Evolutionary conservation across 345 rosid genomes (phyloP).

Genomic region (Hypericum androsaemum): DNA sequence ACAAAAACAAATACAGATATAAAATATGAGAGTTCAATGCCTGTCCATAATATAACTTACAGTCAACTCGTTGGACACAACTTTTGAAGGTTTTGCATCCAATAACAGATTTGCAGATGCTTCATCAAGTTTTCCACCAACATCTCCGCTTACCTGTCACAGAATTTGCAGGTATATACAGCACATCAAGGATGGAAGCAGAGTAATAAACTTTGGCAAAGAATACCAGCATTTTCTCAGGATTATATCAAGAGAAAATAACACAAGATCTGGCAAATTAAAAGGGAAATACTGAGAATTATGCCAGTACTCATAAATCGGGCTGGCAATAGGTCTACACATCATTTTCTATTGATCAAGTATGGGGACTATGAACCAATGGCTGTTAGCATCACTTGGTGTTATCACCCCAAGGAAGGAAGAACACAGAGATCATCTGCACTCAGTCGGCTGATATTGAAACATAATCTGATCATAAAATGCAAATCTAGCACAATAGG

Average conservation of each 20-base stretch:
- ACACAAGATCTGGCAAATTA: neutral
- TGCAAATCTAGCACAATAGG: no score
- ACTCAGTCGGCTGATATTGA: no score
- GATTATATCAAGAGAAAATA: neutral
- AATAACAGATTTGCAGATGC: constrained; percentile 79
- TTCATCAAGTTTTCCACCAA: constrained; percentile 86
- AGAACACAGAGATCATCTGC: no score
- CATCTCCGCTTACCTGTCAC: constrained; percentile 58
- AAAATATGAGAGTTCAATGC: constrained; percentile 6
- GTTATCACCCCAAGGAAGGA: no score
- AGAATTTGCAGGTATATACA: constrained; percentile 20
- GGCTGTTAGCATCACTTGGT: no score
- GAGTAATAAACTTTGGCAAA: neutral
- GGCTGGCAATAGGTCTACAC: no score
- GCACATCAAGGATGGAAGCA: neutral
- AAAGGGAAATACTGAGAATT: neutral
- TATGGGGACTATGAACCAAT: no score
- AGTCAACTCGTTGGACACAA: constrained; percentile 74
- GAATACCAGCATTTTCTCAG: neutral
- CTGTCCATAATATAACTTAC: constrained; percentile 36
- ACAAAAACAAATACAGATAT: no score
- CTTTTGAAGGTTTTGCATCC: constrained; percentile 92
- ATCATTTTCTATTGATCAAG: no score
- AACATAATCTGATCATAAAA: no score
- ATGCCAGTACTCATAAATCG: no score